Evolutionary conservation across 1,139 yeast species (phyloP).

Genomic region (Sugiyamaella grinbergsii): DNA sequence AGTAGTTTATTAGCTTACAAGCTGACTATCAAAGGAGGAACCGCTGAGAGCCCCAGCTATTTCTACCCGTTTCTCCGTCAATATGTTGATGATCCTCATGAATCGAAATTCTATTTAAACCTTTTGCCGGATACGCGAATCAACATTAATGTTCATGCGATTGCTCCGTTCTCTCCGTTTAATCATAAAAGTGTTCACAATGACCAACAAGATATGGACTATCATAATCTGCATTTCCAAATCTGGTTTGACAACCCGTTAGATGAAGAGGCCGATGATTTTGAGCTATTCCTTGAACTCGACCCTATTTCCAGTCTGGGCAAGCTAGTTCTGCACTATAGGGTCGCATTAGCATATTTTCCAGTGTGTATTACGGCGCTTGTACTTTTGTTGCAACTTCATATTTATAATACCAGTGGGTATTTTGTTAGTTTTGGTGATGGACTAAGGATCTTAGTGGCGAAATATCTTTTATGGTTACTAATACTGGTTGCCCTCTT

Average conservation of each 20-base stretch:
- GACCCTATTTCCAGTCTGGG: constrained; percentile 44
- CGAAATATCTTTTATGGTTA: constrained; percentile 34
- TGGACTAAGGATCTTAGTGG: constrained; percentile 47
- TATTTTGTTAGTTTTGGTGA: constrained; percentile 55
- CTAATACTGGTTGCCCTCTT: constrained; percentile 44
- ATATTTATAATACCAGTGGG: constrained; percentile 37
- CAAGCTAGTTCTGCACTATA: constrained; percentile 41
- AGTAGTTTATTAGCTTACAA: constrained; percentile 63
- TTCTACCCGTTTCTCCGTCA: constrained; percentile 73
- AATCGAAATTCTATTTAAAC: constrained; percentile 74
- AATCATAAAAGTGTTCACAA: constrained; percentile 24
- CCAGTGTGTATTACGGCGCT: constrained; percentile 37
- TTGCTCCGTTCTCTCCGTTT: constrained; percentile 77
- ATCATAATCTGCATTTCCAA: constrained; percentile 41
- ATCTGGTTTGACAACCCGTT: constrained; percentile 40
- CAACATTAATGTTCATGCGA: constrained; percentile 62
- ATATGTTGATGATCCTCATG: constrained; percentile 61
- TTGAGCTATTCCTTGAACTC: constrained; percentile 35
- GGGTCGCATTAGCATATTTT: constrained; percentile 39
- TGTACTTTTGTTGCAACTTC: constrained; percentile 35
- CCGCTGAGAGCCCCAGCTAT: constrained; percentile 14
- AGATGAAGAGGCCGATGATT: constrained; percentile 5
- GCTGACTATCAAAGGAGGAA: constrained; percentile 36
- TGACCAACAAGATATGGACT: constrained; percentile 10
- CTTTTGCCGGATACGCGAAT: constrained; percentile 44